Evolutionary conservation across 2,329 filamentous ascomycete genomes (phyloP), one percentile per base, ranked within the genome.

Genomic region (Talaromyces sp.): DNA sequence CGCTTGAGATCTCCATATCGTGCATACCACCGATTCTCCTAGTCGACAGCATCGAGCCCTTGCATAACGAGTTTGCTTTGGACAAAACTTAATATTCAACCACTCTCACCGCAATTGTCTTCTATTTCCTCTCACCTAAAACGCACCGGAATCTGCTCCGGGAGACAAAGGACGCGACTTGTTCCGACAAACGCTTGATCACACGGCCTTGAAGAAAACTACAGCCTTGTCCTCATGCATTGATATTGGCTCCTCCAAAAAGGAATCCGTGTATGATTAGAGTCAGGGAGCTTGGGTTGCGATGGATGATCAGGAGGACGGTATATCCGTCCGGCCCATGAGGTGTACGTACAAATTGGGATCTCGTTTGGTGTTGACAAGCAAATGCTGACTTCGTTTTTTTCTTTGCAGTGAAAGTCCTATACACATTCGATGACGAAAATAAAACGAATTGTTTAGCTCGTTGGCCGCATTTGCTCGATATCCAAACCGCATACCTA

Each of bases 371-470:
- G 7, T 54, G n/a, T 24, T 56, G 19, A 50, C 19, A 46, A 61
- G 59, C 38, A 55, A 64, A 49, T 55, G 52, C 56, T 38, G 17
- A 31, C 21, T 61, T 57, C 63, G 61, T 56, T 62, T 62, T 46
- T 63, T 56, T 49, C 41, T 19, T 51, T 52, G 8, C 75, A 96
- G 93, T 98, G 76, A 98, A 98, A 82, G 89, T 98, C 55, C 87
- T 96, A 63, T 99, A 98, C 77, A 96, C 92, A 32, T 97, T 98
- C 77, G 93, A 98, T 74, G 87, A 88, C 71, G 88, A 93, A 66
- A 89, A 86, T 77, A 92, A 92, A 76, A 88, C 91, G 65, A 93
- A 93, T 72, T 97, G 92, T 75, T 83, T 99, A 55, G 93, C 93
- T 62, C 86, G 93, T 69, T 89, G 91, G 81, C 89, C 91, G 19